A percentile compares a stretch with the other conserved stretches of the same genome.
These are phyloP conservation scores for Blastobotrys terrestris DNA, from an alignment of 805 yeast genomes.

Conservation along the genomic window DNA sequence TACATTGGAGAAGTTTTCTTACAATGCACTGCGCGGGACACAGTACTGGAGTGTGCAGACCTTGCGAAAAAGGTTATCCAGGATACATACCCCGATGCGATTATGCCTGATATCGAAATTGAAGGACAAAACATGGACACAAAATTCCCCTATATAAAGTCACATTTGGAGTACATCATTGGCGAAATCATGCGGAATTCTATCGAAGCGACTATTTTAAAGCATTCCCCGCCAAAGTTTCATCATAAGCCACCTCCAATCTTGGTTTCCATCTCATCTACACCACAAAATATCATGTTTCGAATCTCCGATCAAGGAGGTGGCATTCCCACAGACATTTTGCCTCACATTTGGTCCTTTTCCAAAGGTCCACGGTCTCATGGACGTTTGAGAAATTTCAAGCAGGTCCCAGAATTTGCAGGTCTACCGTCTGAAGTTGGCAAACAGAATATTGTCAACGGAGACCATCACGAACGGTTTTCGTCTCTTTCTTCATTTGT, in stretches of 20 bases:
- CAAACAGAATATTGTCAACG: constrained; percentile 13
- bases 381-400: constrained; percentile 26
- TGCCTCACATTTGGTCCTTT: constrained; percentile 78
- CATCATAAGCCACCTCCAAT: constrained; percentile 56
- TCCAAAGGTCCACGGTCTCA: constrained; percentile 38
- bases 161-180: constrained; percentile 78
- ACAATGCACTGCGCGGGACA: constrained; percentile 66
- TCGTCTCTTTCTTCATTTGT: constrained; percentile 61
- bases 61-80: constrained; percentile 44
- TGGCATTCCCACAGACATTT: constrained; percentile 58
- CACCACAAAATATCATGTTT: constrained; percentile 61
- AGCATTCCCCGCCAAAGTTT: constrained; percentile 30
- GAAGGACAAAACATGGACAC: constrained; percentile 59
- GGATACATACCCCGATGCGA: constrained; percentile 27
- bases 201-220: constrained; percentile 68
- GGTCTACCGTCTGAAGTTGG: constrained; percentile 28
- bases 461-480: constrained; percentile 4
- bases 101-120: constrained; percentile 69
- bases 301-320: constrained; percentile 89
- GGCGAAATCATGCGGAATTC: constrained; percentile 87
- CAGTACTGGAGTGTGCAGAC: constrained; percentile 50
- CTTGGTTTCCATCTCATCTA: constrained; percentile 64
- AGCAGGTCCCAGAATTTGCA: constrained; percentile 27
- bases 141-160: constrained; percentile 73
- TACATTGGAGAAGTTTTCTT: constrained; percentile 73